Conservation (phyloP, 176 grass and related monocot genomes). For the Phoenix roebelenii region DNA sequence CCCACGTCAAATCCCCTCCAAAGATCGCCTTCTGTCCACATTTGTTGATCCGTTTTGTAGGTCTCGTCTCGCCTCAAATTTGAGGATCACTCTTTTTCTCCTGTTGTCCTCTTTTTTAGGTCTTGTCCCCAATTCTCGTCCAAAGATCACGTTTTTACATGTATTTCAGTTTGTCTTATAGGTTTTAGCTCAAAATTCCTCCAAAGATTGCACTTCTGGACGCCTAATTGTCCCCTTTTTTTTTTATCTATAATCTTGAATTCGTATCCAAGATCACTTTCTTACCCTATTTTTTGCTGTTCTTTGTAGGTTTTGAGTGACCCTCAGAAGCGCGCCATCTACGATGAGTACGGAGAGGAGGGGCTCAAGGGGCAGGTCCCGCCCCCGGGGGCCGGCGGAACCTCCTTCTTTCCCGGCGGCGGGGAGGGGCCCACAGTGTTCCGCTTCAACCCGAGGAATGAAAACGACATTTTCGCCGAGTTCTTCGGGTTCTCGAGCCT, state of each 20-base stretch:
- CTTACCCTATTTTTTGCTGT: neutral
- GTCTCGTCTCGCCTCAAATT: no score
- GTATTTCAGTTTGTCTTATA: no score
- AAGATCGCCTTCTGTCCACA: no score
- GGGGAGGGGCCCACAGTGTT: constrained; percentile 53
- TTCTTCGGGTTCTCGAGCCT: constrained; percentile 85
- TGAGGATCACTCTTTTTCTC: no score
- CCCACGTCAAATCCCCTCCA: neutral
- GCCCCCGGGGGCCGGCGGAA: constrained; percentile 48
- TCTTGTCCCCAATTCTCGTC: no score
- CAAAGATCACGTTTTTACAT: no score
- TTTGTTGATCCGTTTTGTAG: no score
- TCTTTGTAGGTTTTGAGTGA: constrained; percentile 62
- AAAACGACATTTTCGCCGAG: constrained; percentile 88
- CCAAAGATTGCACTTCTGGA: no score
- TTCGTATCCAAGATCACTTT: neutral
- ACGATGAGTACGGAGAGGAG: constrained; percentile 97
- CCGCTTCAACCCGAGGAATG: constrained; percentile 84
- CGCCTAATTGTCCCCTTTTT: neutral
- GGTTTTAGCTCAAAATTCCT: no score
- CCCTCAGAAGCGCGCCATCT: constrained; percentile 76
- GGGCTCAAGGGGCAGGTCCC: constrained; percentile 86
- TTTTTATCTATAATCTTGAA: neutral
- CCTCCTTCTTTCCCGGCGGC: constrained; percentile 51
- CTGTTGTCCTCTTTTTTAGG: no score